Base-by-base conservation (phyloP, 805 yeast genomes). In the Candida palmyrensis region DNA sequence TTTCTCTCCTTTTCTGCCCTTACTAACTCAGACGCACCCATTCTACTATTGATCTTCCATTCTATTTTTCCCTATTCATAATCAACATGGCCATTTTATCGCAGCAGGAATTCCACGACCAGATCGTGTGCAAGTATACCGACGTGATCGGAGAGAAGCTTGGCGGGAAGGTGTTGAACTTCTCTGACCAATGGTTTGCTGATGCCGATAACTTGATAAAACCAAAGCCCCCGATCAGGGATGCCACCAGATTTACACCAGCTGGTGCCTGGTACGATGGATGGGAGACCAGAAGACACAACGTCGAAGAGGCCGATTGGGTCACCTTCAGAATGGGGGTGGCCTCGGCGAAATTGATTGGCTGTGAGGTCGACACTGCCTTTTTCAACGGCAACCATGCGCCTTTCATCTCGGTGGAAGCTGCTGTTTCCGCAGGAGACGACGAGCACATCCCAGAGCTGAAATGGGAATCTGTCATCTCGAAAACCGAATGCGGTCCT, bases 231-330 rank as follows among this genome's bases (percentile, higher is more conserved):
- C 95, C 97, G 2, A 73, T 86, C 37, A 68, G 94, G 50, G 95
- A 87, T 47, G 81, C 83, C 8, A 82, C 88, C 18, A 71, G 74
- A 47, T 89, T 87, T 57, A 76, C 80, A 2, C 82, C 74, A 39
- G 75, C 89, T 3, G 97, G 97, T 32, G 96, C 96, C 3, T 90
- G 97, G 96, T 90, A 86, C 54, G 98, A 90, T 47, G 98, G 98
- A 15, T 90, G 97, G 97, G 97, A 90, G 59, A 90, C 97, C 9
- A 73, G 97, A 55, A 74, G 98, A 60, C 98, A 90, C 67, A 90
- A 90, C 57, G 62, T 76, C 1, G 84, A 68, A 35, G 86, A 77
- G 35, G 82, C 83, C 26, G 98, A 90, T 53, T 90, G 92, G 87
- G 96, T 85, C 13, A 66, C 85, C 18, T 61, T 89, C 55, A 73